A percentile compares a stretch with the other conserved stretches of the same genome.
phyloP scores from a whole-genome alignment of 306 rosid species.

The Spatholobus suberectus region DNA sequence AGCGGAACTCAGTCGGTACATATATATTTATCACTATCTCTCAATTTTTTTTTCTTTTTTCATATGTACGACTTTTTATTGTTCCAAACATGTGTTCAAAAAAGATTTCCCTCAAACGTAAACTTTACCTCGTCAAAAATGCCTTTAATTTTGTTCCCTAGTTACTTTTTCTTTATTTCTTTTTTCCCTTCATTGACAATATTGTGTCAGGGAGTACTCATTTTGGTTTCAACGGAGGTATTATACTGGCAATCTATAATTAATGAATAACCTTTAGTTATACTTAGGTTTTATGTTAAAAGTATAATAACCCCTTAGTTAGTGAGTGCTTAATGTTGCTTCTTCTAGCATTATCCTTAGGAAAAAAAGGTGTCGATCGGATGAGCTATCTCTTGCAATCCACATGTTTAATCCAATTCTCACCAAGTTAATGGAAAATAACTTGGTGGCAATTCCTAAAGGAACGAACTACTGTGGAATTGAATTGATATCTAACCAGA shows the following conservation, averaged over 20 bases:
- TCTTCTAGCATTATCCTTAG: not conserved
- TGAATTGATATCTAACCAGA: not conserved
- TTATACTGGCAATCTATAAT: not conserved
- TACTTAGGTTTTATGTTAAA: slow-evolving; percentile 9
- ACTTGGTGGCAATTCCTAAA: not conserved
- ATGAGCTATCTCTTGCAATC: not conserved
- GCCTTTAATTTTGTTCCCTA: too few relatives aligned
- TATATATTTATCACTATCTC: too few relatives aligned
- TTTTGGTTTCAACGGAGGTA: not conserved
- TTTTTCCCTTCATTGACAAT: too few relatives aligned
- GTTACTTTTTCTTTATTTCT: too few relatives aligned
- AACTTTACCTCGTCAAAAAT: too few relatives aligned
- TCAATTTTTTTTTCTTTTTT: too few relatives aligned
- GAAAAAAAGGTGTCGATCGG: not conserved
- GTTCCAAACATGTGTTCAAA: too few relatives aligned
- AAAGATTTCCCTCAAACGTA: too few relatives aligned
- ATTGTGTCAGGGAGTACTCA: too few relatives aligned
- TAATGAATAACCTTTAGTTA: not conserved
- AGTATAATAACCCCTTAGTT: not conserved
- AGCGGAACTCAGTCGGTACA: too few relatives aligned
- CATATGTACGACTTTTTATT: too few relatives aligned
- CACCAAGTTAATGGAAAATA: slow-evolving; percentile 4
- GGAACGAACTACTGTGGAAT: not conserved
- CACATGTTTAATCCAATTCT: not conserved
- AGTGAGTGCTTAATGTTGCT: not conserved